phyloP scores from a whole-genome alignment of 371 early-diverging fungal genomes.

The Batkoa obscura region DNA sequence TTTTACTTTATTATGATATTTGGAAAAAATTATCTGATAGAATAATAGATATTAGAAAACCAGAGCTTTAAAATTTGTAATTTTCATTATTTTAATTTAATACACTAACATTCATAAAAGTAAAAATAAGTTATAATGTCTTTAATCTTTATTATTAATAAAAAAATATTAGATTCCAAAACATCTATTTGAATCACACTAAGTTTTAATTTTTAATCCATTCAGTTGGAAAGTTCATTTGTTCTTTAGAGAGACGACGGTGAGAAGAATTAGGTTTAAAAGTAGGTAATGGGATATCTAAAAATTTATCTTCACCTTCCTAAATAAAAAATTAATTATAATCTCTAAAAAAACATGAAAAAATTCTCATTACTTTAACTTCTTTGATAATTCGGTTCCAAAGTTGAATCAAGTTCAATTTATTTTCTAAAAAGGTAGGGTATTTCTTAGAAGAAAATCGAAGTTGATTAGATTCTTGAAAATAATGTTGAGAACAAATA shows the following conservation, averaged over 20 bases:
- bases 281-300: neutral
- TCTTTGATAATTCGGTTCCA: neutral
- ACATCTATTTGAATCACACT: neutral
- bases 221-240: neutral
- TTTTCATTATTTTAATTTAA: neutral
- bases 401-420: neutral
- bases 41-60: too few species aligned
- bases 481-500: slow-evolving; percentile 2
- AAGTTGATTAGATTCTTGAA: neutral
- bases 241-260: neutral
- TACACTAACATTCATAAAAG: neutral
- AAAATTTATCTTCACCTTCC: neutral
- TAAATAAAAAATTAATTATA: neutral
- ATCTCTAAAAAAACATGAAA: neutral
- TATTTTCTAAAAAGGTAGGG: neutral
- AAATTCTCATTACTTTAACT: neutral
- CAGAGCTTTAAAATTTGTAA: neutral
- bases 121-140: too few species aligned
- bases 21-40: too few species aligned
- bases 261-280: neutral
- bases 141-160: too few species aligned
- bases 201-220: slow-evolving; percentile 1
- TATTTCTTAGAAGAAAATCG: neutral
- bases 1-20: too few species aligned
- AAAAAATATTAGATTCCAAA: neutral